phyloP scores from a whole-genome alignment of 2,329 filamentous ascomycete genomes.

The Neocatenulostroma microsporum region DNA sequence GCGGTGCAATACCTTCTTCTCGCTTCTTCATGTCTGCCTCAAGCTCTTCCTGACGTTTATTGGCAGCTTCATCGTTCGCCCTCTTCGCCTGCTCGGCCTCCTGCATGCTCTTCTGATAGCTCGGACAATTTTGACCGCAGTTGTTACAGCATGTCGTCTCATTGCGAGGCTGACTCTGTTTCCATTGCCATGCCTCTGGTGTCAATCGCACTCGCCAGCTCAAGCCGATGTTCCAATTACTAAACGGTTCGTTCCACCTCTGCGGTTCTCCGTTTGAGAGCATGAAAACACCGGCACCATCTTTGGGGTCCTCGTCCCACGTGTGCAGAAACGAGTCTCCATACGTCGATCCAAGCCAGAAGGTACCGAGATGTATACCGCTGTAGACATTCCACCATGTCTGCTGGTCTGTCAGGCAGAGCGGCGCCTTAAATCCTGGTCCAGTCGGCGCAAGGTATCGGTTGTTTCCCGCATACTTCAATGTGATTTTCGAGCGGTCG shows the following conservation, averaged over 20 bases:
- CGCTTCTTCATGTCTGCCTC: conserved; percentile 2
- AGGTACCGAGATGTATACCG: conserved; percentile 4
- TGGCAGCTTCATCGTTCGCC: background rate
- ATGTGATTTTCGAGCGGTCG: conserved; percentile 7
- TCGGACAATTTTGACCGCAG: background rate
- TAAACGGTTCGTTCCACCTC: conserved; percentile 5
- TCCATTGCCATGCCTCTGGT: conserved; percentile 6
- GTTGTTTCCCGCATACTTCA: conserved; percentile 5
- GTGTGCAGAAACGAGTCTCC: conserved; percentile 9
- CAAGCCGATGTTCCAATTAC: conserved; percentile 5
- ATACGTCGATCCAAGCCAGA: conserved; percentile 11
- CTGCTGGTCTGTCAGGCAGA: conserved; percentile 4
- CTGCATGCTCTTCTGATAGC: background rate
- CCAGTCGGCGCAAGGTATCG: conserved; percentile 7
- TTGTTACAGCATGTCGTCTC: background rate
- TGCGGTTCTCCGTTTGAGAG: conserved; percentile 7
- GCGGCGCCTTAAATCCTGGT: conserved; percentile 6
- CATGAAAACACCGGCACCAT: conserved; percentile 5
- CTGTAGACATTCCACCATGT: conserved; percentile 9
- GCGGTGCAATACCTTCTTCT: conserved; percentile 1
- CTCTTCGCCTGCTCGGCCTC: background rate
- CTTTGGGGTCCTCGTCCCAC: background rate
- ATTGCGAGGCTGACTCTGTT: background rate
- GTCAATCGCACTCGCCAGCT: conserved; percentile 12
- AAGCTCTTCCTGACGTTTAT: conserved; percentile 1